Base-by-base conservation (phyloP, 1,139 yeast species). In the Diutina sp. region DNA sequence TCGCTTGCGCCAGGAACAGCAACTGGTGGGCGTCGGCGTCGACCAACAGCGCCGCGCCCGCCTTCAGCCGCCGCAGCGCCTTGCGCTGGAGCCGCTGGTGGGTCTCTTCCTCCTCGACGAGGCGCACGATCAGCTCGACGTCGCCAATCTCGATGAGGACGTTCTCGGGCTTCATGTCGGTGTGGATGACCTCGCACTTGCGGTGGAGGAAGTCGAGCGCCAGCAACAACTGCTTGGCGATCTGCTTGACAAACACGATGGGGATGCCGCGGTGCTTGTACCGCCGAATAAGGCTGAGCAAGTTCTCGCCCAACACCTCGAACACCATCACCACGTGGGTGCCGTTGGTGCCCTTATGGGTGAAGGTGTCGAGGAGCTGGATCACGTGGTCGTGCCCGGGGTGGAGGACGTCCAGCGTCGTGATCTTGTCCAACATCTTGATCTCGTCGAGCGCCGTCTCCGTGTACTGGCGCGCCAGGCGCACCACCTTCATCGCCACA, bases 381-480 rank as follows among this genome's bases (percentile, higher is more conserved):
- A 75, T 71, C n/a, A 74, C 70, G 60, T 72, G 73, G 50, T 70
- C 67, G 61, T 70, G 73, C 32, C 77, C 77, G 2, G 74, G 72
- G 58, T 72, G 75, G 46, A 64, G 63, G 41, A 62, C 55, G 57
- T 67, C 70, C 45, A 65, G 60, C 4, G 66, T 65, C 35, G 73
- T 67, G 56, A 72, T 69, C 58, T 70, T 70, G 55, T 69, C 69
- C 56, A 75, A 65, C 16, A 74, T 66, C 55, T 67, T 66, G 57
- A 74, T 72, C 62, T 75, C 79, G 61, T 75, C 79, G 47, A 70
- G 67, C 6, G 78, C 79, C 12, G 78, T 75, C 58, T 73, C 77
- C 35, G 71, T 67, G 60, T 74, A 74, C 59, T 71, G 72, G 55
- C 69, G 68, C 51, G 71, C 72, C 46, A 73, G 68, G 55, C 76